Evolutionary conservation across 2,329 filamentous ascomycete species (phyloP).

Genomic region (Colletotrichum agaves): DNA sequence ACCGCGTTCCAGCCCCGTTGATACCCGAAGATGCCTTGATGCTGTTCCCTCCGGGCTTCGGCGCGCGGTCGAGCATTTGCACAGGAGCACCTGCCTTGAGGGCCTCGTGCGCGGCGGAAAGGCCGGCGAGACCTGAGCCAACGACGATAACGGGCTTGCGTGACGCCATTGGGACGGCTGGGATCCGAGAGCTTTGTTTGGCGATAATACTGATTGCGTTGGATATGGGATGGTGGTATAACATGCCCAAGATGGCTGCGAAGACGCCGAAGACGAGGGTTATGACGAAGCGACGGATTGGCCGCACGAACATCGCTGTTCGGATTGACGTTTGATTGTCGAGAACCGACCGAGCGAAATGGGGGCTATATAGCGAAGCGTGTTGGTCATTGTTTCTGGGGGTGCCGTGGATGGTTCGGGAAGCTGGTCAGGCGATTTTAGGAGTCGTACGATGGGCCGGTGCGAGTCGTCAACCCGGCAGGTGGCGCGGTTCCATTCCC

Average conservation of each 20-base stretch:
- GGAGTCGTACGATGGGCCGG: conserved; percentile 31
- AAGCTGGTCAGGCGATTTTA: conserved; percentile 22
- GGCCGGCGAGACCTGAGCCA: conserved; percentile 72
- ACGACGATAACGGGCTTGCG: conserved; percentile 64
- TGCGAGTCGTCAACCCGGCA: neutral
- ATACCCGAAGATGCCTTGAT: conserved; percentile 76
- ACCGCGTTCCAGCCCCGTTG: conserved; percentile 69
- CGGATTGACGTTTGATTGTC: no score
- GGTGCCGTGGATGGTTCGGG: neutral
- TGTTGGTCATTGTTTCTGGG: neutral
- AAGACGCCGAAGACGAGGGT: conserved; percentile 40
- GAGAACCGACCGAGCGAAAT: neutral
- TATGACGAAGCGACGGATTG: conserved; percentile 27
- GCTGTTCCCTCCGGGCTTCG: conserved; percentile 71
- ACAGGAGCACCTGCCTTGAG: conserved; percentile 63
- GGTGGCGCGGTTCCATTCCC: conserved; percentile 26
- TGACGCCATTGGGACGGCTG: conserved; percentile 30
- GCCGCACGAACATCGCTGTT: conserved; percentile 21
- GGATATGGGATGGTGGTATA: conserved; percentile 38
- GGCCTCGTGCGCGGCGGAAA: conserved; percentile 68
- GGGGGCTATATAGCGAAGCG: conserved; percentile 7
- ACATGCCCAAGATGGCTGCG: conserved; percentile 37
- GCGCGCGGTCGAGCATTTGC: conserved; percentile 66
- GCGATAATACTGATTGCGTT: neutral
- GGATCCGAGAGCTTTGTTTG: neutral